Conservation (phyloP, 208 protist genomes). For the Trypanosoma theileri region DNA sequence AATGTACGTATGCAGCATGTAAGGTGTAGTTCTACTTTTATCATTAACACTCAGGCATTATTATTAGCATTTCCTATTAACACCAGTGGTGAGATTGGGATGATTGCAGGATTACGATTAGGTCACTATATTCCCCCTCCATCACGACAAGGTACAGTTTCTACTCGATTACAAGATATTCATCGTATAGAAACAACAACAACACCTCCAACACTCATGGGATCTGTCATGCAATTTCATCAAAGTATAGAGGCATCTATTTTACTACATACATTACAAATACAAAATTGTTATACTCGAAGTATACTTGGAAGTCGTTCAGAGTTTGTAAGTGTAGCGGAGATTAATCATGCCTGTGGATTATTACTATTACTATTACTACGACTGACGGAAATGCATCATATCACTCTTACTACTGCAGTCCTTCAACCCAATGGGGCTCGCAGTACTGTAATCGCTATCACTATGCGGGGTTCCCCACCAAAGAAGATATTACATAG, state of each 20-base stretch:
- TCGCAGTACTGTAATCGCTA: conserved; percentile 42
- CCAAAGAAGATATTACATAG: conserved; percentile 13
- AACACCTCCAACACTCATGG: neutral
- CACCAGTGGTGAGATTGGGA: conserved; percentile 47
- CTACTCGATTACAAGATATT: neutral
- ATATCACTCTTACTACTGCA: conserved; percentile 35
- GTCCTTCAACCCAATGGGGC: conserved; percentile 54
- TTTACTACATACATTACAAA: conserved; percentile 3
- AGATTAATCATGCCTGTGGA: conserved; percentile 79
- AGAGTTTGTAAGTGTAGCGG: conserved; percentile 42
- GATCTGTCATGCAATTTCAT: neutral
- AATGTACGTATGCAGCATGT: conserved; percentile 23
- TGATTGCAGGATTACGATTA: conserved; percentile 65
- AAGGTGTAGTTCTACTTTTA: conserved; percentile 22
- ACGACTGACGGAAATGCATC: conserved; percentile 42
- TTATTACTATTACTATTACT: conserved; percentile 53
- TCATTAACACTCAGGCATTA: conserved; percentile 34
- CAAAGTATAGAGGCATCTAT: conserved; percentile 6
- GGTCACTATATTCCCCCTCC: conserved; percentile 37
- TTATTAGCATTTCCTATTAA: conserved; percentile 52
- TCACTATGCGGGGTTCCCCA: conserved; percentile 4
- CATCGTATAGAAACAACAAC: neutral
- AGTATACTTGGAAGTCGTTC: conserved; percentile 20
- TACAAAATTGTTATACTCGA: conserved; percentile 28
- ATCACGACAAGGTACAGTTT: neutral